Evolutionary conservation across 192 early-diverging fungal genomes (phyloP), one percentile per base, ranked within the genome.

Genomic region (Backusella westeae): DNA sequence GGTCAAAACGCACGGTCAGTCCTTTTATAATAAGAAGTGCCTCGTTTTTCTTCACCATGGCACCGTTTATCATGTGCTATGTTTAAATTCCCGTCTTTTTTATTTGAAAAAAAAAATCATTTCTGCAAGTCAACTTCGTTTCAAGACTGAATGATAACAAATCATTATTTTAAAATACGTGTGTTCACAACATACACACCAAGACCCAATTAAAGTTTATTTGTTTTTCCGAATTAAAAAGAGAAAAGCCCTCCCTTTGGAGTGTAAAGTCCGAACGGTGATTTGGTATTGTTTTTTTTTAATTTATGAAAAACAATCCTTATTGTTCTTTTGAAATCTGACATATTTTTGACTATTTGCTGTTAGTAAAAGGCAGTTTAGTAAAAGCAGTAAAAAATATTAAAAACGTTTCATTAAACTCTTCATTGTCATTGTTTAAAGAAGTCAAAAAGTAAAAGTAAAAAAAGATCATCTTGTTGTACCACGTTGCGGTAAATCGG

Each of bases 1-100:
- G 56, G 10, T 14, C 26, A 29, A 63, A 63, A 63, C 56, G 56
- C 56, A 63, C 56, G 56, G 56, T 29, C 56, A 29, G 9, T 14
- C 26, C 56, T 63, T 63, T 23, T 63, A 63, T 63, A 29, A 63
- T 63, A 63, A 63, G 26, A 29, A 63, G 56, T 63, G 56, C 56
- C 56, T 63, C 56, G 56, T 63, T 63, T 63, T 63, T 29, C 26
- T 29, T 63, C 56, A 29, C 3, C 23, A 63, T 56, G 53, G 52
- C 52, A 53, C 52, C 17, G n/a, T 26, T 59, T 63, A 29, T 29
- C 29, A 26, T 59, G 3, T 63, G 56, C 26, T 63, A 12, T 63
- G 21, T 59, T 63, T 63, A 14, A 63, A 14, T 12, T 29, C 12
- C 23, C 8, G 9, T 4, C 9, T 4, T 63, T 63, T 63, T 63